These are phyloP conservation scores for Candida oleophila DNA, from an alignment of 805 yeast genomes.

Conservation along the genomic window DNA sequence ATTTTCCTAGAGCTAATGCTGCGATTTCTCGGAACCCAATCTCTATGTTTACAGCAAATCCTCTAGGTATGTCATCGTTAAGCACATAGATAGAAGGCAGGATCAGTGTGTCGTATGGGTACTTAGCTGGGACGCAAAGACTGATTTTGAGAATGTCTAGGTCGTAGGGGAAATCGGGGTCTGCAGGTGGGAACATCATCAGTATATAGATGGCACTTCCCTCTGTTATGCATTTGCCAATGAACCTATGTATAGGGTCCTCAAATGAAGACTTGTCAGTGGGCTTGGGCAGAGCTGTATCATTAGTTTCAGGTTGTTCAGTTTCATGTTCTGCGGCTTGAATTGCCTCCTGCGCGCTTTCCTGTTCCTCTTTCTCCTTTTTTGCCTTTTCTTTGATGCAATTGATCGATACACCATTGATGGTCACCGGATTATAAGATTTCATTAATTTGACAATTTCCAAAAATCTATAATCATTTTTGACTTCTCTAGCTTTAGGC, in stretches of 20 bases:
- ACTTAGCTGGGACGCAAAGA: conserved; percentile 52
- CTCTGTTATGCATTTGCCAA: conserved; percentile 2
- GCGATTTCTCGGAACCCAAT: conserved; percentile 54
- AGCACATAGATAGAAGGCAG: conserved; percentile 54
- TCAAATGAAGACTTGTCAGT: not conserved
- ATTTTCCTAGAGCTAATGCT: conserved; percentile 18
- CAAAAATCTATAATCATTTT: conserved; percentile 22
- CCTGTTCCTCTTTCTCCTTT: conserved; percentile 2
- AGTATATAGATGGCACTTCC: conserved; percentile 36
- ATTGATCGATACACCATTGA: conserved; percentile 29
- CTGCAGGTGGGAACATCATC: conserved; percentile 53
- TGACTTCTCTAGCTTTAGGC: conserved; percentile 9
- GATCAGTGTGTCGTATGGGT: conserved; percentile 39
- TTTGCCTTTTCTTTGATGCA: conserved; percentile 9
- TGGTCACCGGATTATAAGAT: conserved; percentile 32
- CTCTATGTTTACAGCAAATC: conserved; percentile 66
- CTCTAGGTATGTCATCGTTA: conserved; percentile 69
- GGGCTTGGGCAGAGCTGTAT: not conserved
- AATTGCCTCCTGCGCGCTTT: not conserved
- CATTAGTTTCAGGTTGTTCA: not conserved
- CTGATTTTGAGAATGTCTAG: conserved; percentile 51
- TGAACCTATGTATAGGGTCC: conserved; percentile 1
- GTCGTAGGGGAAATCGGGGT: conserved; percentile 74
- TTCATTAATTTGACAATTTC: conserved; percentile 35
- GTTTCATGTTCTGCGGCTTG: not conserved